A percentile compares a stretch with the other conserved stretches of the same genome.
phyloP scores from a whole-genome alignment of 1,139 yeast genomes.

The Lodderomyces parapsilosis region DNA sequence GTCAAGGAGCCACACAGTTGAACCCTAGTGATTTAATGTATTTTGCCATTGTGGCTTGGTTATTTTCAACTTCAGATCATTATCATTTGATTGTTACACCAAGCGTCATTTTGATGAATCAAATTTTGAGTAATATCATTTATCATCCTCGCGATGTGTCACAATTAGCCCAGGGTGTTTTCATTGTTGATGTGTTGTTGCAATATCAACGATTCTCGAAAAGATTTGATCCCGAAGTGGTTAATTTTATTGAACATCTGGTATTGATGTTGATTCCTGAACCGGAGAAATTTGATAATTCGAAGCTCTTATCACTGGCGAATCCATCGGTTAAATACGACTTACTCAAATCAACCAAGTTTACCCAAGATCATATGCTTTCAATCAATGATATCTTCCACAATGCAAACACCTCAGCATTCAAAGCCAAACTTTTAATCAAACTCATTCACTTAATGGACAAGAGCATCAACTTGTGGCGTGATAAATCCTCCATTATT shows the following conservation, averaged over 20 bases:
- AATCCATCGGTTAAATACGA: constrained; percentile 22
- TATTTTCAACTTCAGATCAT: constrained; percentile 94
- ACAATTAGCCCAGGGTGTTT: constrained; percentile 47
- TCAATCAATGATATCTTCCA: constrained; percentile 21
- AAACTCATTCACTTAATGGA: constrained; percentile 29
- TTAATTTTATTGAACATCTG: constrained; percentile 56
- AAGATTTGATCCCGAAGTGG: constrained; percentile 79
- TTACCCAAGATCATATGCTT: constrained; percentile 12
- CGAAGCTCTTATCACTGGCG: not conserved
- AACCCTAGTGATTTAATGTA: constrained; percentile 58
- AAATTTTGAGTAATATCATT: constrained; percentile 45
- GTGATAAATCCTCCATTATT: constrained; percentile 59
- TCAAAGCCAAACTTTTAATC: constrained; percentile 30
- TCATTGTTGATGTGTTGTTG: constrained; percentile 60
- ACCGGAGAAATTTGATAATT: constrained; percentile 22
- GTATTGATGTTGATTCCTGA: constrained; percentile 48
- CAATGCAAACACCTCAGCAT: constrained; percentile 18
- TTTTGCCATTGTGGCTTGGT: constrained; percentile 66
- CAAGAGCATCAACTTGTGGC: constrained; percentile 49
- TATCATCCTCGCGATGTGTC: constrained; percentile 35
- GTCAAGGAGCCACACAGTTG: constrained; percentile 27
- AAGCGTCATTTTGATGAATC: constrained; percentile 68
- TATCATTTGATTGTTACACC: constrained; percentile 92
- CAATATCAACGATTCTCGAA: constrained; percentile 79
- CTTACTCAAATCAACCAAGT: constrained; percentile 4